phyloP scores from a whole-genome alignment of 495 filamentous ascomycete genomes.

The Thozetella sp. region DNA sequence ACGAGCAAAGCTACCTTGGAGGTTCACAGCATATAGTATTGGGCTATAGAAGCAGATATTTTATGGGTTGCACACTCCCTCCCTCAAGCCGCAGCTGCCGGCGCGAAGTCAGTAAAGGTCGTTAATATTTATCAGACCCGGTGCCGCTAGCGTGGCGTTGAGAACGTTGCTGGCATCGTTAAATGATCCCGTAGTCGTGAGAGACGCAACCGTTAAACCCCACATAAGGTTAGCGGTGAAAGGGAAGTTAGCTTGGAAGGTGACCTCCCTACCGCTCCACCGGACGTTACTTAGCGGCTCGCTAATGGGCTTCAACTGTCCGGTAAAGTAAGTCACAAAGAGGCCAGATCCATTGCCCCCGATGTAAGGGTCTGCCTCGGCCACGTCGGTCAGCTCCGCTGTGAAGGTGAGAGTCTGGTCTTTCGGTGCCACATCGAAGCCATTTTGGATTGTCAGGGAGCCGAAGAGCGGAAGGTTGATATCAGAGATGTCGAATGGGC shows the following conservation, averaged over 20 bases:
- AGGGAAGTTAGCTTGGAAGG: not conserved
- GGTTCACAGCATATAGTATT: too few relatives aligned
- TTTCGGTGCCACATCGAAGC: not conserved
- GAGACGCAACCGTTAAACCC: not conserved
- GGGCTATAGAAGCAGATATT: too few relatives aligned
- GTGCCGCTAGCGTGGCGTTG: too few relatives aligned
- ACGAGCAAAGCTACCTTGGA: too few relatives aligned
- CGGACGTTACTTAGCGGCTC: not conserved
- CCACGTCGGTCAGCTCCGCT: not conserved
- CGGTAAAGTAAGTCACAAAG: constrained; percentile 3
- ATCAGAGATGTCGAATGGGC: not conserved
- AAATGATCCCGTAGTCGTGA: too few relatives aligned
- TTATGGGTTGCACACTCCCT: too few relatives aligned
- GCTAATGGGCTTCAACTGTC: not conserved
- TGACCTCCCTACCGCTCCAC: constrained; percentile 1
- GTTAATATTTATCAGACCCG: too few relatives aligned
- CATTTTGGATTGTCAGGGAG: not conserved
- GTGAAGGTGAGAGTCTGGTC: not conserved
- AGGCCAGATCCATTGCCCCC: not conserved
- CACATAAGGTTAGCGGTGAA: not conserved
- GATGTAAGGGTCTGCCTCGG: not conserved
- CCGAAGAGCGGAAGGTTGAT: not conserved
- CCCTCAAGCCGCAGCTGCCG: too few relatives aligned
- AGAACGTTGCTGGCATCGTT: too few relatives aligned
- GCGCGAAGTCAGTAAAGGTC: too few relatives aligned